phyloP scores from a whole-genome alignment of 2,329 filamentous ascomycete species.

The Coniochaeta sp. region DNA sequence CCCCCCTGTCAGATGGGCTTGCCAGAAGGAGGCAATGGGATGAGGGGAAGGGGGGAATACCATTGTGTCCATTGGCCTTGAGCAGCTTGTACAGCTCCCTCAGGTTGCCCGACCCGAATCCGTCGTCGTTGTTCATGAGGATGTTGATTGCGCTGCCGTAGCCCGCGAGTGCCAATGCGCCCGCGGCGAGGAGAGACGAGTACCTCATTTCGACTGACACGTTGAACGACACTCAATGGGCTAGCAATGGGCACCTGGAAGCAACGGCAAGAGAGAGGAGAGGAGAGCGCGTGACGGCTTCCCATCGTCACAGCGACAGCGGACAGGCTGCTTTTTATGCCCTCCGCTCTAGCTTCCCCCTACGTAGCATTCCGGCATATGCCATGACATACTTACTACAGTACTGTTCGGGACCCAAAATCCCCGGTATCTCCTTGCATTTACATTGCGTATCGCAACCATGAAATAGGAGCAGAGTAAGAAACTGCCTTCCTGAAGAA shows the following conservation, averaged over 20 bases:
- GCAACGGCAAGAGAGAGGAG: neutral
- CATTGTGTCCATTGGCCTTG: conserved; percentile 1
- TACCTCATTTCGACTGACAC: no score
- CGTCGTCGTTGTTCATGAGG: conserved; percentile 4
- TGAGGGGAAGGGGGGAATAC: no score
- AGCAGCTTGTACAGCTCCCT: conserved; percentile 3
- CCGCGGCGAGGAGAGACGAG: neutral
- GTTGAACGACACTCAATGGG: no score
- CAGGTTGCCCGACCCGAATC: conserved; percentile 3
- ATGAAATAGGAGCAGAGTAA: no score
- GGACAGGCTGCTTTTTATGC: neutral
- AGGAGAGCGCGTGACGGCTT: neutral
- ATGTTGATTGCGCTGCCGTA: neutral
- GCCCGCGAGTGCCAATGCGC: conserved; percentile 2
- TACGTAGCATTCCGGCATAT: neutral
- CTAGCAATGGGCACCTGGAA: no score
- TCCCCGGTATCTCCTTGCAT: neutral
- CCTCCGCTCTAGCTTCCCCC: neutral
- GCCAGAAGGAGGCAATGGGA: no score
- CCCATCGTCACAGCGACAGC: neutral
- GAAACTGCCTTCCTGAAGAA: neutral
- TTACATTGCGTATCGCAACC: neutral
- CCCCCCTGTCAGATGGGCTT: neutral
- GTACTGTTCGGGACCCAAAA: neutral
- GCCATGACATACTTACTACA: neutral